Percentiles rank a stretch among this genome's conserved stretches.
Conservation (phyloP, 202 grass and related monocot genomes). For the Cymbopogon flexuosus region DNA sequence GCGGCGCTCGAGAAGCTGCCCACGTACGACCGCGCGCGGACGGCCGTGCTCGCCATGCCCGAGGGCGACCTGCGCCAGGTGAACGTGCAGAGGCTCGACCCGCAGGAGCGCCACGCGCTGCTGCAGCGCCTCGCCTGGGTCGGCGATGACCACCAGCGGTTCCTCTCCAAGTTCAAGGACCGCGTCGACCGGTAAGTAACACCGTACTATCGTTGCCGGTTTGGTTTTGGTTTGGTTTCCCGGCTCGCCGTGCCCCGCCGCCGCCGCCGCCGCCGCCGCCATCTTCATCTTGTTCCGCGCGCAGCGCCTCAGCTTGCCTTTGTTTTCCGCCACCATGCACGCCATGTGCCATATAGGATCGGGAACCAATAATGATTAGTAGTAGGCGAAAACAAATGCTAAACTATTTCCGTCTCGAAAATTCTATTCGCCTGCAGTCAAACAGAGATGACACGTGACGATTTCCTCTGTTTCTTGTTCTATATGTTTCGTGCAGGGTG, state of each 20-base stretch:
- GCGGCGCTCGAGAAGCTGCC: constrained; percentile 64
- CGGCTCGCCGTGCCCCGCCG: too few relatives aligned
- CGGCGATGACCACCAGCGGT: constrained; percentile 39
- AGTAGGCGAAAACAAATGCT: not conserved
- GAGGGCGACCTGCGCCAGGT: constrained; percentile 48
- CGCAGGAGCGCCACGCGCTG: constrained; percentile 48
- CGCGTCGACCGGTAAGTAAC: constrained; percentile 57
- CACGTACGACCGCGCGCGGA: constrained; percentile 51
- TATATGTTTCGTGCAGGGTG: constrained; percentile 25
- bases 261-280: not conserved
- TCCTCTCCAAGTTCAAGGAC: constrained; percentile 56
- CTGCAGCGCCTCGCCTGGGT: constrained; percentile 47
- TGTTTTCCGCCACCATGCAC: not conserved
- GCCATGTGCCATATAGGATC: not conserved
- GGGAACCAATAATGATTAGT: not conserved
- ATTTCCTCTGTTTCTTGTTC: not conserved
- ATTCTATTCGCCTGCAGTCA: not conserved
- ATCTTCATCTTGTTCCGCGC: too few relatives aligned
- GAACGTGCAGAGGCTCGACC: constrained; percentile 40
- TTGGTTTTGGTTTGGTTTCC: too few relatives aligned
- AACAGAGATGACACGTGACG: not conserved
- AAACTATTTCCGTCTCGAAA: not conserved
- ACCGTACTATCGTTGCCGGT: too few relatives aligned
- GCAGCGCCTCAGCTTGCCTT: not conserved
- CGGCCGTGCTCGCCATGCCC: constrained; percentile 45